Evolutionary conservation across 2,329 filamentous ascomycete genomes (phyloP).

Genomic region (Volutella citrinella): DNA sequence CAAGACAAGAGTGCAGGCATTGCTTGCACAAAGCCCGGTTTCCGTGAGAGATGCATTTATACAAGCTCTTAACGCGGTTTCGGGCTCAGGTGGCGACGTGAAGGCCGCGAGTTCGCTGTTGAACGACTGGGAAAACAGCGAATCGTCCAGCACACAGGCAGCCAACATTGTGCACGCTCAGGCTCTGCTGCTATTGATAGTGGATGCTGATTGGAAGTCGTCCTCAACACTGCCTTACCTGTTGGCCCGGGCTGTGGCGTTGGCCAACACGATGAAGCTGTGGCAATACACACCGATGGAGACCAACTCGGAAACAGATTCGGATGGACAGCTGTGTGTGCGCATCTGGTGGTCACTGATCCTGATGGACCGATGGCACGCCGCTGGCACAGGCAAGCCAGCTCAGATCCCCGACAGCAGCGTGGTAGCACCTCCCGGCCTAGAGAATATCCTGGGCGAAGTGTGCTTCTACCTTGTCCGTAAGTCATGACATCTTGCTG

Average conservation of each 20-base stretch:
- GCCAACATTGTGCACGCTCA: conserved; percentile 61
- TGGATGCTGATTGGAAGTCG: conserved; percentile 57
- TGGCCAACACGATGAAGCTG: conserved; percentile 64
- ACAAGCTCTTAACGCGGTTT: conserved; percentile 57
- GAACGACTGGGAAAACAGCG: conserved; percentile 48
- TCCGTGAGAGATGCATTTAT: conserved; percentile 62
- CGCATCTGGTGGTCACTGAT: conserved; percentile 72
- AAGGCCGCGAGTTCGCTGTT: conserved; percentile 46
- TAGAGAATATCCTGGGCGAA: conserved; percentile 60
- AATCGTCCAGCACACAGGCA: conserved; percentile 34
- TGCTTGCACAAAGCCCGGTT: conserved; percentile 54
- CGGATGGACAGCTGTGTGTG: conserved; percentile 59
- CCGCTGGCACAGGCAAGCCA: conserved; percentile 62
- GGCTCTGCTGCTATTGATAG: conserved; percentile 61
- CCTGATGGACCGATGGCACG: conserved; percentile 71
- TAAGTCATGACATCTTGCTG: conserved; percentile 38
- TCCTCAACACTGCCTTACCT: conserved; percentile 49
- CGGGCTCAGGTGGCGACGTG: conserved; percentile 38
- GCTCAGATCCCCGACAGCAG: conserved; percentile 61
- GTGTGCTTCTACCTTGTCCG: conserved; percentile 62
- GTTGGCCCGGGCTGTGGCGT: conserved; percentile 62
- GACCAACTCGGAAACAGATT: conserved; percentile 51
- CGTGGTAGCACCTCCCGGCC: conserved; percentile 56
- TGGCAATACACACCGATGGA: conserved; percentile 43
- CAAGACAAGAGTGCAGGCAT: conserved; percentile 52